Evolutionary conservation across 2,329 filamentous ascomycete species (phyloP), one percentile per base, ranked within the genome.

Genomic region (Nannizziopsis arthrosporioides): DNA sequence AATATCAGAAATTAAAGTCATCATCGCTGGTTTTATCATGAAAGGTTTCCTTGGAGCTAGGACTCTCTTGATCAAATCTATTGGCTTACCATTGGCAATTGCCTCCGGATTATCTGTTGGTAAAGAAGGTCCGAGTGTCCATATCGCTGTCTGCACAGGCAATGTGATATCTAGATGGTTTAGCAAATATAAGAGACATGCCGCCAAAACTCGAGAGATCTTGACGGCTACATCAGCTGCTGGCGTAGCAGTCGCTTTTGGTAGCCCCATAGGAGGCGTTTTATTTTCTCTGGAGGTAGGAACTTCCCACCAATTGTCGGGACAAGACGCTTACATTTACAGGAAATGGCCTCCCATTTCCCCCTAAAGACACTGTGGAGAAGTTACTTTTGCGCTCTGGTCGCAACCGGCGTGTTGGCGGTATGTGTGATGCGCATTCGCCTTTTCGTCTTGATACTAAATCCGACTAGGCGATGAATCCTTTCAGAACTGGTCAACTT

Each of bases 1-100:
- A 36, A 98, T 98, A 50, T 95, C 88, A 10, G 92, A 98, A 70
- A 98, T 98, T 74, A 98, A 98, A 68, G 94, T 88, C 67, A 96
- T 98, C 62, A 94, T 98, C 61, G 92, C 90, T 3, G 92, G 92
- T 2, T 98, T 98, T 63, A 86, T 96, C 43, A 98, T 98, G 92
- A 95, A 96, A 67, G 92, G 89, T 0, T 98, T 98, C 61, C 75
- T 98, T 12, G 88, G 90, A 15, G 82, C 83, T 58, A 88, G 87
- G 78, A 96, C 92, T 4, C 72, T 98, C 30, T 66, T 92, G 51
- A 96, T 98, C 69, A 98, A 98, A 69, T 94, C 88, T 0, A 78
- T 96, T 48, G 85, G 84, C 18, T 72, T 98, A 42, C 92, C 92
- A 1, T 72, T 98, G 39, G 85, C 90, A 38, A 98, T 98, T 63